These are phyloP conservation scores for Porpolomopsis calyptriformis DNA, from an alignment of 768 basidiomycete species.

Conservation along the genomic window DNA sequence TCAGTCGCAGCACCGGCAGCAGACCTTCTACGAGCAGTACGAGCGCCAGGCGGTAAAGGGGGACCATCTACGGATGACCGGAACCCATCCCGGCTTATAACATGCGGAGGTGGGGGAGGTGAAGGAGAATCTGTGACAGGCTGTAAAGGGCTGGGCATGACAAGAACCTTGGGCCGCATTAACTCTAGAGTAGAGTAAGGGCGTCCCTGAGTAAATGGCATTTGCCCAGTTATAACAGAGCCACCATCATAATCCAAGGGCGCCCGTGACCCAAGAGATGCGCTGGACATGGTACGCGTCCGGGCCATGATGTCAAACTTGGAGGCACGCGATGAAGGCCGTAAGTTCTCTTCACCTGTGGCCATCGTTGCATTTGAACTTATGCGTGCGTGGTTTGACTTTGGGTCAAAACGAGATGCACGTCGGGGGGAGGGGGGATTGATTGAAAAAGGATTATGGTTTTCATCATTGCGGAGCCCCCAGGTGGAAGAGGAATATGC, in stretches of 20 bases:
- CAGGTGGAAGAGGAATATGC: conserved; percentile 42
- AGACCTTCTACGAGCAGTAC: conserved; percentile 43
- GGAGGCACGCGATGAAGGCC: conserved; percentile 3
- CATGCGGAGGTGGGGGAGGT: conserved; percentile 24
- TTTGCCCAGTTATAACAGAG: conserved; percentile 32
- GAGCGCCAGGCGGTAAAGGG: conserved; percentile 68
- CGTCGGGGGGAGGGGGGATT: conserved; percentile 32
- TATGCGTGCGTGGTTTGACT: conserved; percentile 32
- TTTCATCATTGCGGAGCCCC: conserved; percentile 31
- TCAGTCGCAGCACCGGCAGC: conserved; percentile 24
- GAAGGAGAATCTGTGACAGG: conserved; percentile 23
- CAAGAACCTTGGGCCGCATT: conserved; percentile 80
- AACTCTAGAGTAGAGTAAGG: conserved; percentile 69
- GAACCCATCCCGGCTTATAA: conserved; percentile 45
- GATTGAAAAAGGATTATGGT: conserved; percentile 18
- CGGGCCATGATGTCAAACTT: conserved; percentile 20
- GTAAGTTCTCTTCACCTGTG: not conserved
- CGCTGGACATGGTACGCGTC: conserved; percentile 51
- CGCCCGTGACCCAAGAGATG: conserved; percentile 55
- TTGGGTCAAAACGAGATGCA: conserved; percentile 76
- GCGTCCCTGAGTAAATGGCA: conserved; percentile 33
- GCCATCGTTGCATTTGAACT: conserved; percentile 37
- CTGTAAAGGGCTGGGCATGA: conserved; percentile 89
- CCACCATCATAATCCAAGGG: conserved; percentile 45
- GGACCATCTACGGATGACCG: conserved; percentile 57